Evolutionary conservation across 108 stramenopile genomes (phyloP), one percentile per base, ranked within the genome.

Genomic region (Skeletonema grethae): DNA sequence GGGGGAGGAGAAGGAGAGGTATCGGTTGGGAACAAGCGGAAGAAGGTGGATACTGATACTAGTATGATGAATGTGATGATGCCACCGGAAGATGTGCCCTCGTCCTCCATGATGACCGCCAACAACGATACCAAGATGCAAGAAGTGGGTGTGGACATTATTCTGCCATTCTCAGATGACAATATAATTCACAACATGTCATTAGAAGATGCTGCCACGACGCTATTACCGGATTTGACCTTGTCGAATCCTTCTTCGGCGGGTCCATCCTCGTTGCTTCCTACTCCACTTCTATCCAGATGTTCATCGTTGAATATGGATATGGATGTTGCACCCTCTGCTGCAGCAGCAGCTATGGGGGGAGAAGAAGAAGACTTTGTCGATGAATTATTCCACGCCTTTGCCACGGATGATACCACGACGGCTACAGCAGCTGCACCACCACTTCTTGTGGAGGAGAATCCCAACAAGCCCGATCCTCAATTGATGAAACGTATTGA

Each of bases 401-500:
- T 80, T 58, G 79, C 50, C 13, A 63, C 57, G 11, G 73, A 76
- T 32, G 79, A 75, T 22, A 50, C 57, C 41, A 25, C 65, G 34
- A 1, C 70, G 22, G 58, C 29, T 3, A 8, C 13, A 50, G 22
- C 43, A 55, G 35, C n/a, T 7, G 0, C 56, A 31, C 4, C 32
- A 43, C n/a, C 56, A 31, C 4, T 24, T 34, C n/a, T 15, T 34
- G 38, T 57, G 38, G 45, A 69, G 18, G 45, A 69, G 18, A 58
- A 72, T 45, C 55, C 29, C 15, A 87, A 89, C 64, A 77, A 64
- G 25, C 89, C 93, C 7, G 81, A 87, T 63, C 79, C 87, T 9
- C 75, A 82, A 70, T 67, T 95, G 48, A 95, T 95, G 90, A 79
- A 83, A 67, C 80, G 86, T 56, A 85, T 95, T 20, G 73, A 85